Evolutionary conservation across 2,329 filamentous ascomycete genomes (phyloP).

Genomic region (Verticillium longisporum): DNA sequence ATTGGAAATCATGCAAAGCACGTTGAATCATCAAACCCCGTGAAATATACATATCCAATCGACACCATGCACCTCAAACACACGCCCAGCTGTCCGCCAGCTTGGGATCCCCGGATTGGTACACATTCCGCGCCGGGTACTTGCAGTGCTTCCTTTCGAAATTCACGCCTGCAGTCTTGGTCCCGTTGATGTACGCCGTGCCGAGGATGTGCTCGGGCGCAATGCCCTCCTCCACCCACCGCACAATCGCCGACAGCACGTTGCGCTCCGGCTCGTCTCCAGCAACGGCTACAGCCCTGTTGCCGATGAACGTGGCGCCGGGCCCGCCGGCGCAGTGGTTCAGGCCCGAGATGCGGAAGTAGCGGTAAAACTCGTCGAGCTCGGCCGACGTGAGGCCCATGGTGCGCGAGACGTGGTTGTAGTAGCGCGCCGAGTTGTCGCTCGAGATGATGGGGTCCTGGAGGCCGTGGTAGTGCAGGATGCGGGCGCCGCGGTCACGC

Average conservation of each 20-base stretch:
- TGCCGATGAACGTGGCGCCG: slow-evolving; percentile 29
- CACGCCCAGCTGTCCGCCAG: slow-evolving; percentile 22
- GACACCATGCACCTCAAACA: not conserved
- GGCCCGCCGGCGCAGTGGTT: slow-evolving; percentile 40
- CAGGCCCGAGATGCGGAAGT: slow-evolving; percentile 49
- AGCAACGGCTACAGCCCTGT: slow-evolving; percentile 7
- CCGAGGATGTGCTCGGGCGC: slow-evolving; percentile 32
- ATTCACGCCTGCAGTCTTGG: slow-evolving; percentile 14
- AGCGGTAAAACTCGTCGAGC: slow-evolving; percentile 41
- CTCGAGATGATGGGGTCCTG: slow-evolving; percentile 32
- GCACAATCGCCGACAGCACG: slow-evolving; percentile 37
- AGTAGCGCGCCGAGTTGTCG: not conserved
- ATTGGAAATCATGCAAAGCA: too few species aligned
- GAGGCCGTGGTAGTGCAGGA: slow-evolving; percentile 39
- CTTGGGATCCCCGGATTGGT: slow-evolving; percentile 17
- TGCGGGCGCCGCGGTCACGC: slow-evolving; percentile 31
- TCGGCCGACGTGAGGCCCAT: slow-evolving; percentile 5
- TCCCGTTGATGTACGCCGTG: slow-evolving; percentile 21
- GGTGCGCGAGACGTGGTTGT: not conserved
- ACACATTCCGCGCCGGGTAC: slow-evolving; percentile 24
- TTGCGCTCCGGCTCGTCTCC: slow-evolving; percentile 30
- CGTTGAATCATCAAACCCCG: too few species aligned
- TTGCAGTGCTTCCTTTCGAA: slow-evolving; percentile 26
- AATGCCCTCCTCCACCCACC: slow-evolving; percentile 39
- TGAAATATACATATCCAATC: too few species aligned